Evolutionary conservation across 2,329 filamentous ascomycete species (phyloP).

Genomic region (Lasiodiplodia gonubiensis): DNA sequence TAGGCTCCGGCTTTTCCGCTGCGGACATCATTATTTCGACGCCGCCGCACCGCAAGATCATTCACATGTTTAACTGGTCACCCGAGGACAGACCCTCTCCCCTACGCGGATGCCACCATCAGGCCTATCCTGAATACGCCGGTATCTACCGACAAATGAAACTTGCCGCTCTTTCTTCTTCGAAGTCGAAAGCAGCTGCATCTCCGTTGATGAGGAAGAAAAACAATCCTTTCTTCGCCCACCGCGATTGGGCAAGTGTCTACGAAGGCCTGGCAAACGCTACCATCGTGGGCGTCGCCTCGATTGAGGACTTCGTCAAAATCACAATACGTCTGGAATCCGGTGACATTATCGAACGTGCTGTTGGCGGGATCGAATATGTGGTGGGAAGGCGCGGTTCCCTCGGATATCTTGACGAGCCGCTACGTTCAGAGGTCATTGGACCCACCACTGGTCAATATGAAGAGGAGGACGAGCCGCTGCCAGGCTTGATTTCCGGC

Average conservation of each 20-base stretch:
- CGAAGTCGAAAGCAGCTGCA: constrained; percentile 27
- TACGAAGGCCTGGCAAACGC: constrained; percentile 65
- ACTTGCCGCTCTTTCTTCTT: constrained; percentile 47
- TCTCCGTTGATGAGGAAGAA: constrained; percentile 37
- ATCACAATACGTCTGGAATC: constrained; percentile 53
- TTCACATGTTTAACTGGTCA: constrained; percentile 68
- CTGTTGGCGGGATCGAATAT: constrained; percentile 59
- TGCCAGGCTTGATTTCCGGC: constrained; percentile 52
- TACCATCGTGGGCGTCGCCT: constrained; percentile 50
- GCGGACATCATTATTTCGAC: constrained; percentile 66
- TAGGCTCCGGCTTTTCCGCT: constrained; percentile 67
- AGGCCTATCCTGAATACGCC: constrained; percentile 68
- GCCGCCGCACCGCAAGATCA: constrained; percentile 55
- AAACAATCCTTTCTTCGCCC: constrained; percentile 54
- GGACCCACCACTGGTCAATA: constrained; percentile 27
- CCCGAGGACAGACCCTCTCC: constrained; percentile 62
- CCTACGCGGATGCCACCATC: constrained; percentile 63
- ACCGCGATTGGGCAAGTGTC: constrained; percentile 55
- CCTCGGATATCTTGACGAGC: constrained; percentile 56
- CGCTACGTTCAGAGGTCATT: constrained; percentile 56
- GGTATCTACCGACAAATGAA: constrained; percentile 67
- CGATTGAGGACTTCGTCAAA: constrained; percentile 31
- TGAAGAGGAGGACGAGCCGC: constrained; percentile 27
- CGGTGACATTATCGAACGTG: constrained; percentile 52
- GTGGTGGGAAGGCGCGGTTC: constrained; percentile 63